Base-by-base conservation (phyloP, 2,329 filamentous ascomycete species). In the Mariannaea elegans region DNA sequence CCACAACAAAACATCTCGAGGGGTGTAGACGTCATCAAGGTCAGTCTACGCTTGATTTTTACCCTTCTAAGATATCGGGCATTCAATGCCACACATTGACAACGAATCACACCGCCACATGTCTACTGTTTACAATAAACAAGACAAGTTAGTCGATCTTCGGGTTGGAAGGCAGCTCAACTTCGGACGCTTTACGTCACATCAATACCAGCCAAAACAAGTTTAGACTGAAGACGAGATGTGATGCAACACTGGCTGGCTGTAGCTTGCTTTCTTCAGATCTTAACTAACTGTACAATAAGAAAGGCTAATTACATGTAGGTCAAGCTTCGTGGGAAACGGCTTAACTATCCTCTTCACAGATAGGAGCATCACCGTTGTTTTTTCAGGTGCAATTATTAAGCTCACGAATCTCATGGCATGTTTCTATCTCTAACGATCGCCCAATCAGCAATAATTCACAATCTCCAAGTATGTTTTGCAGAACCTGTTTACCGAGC, bases 11-110 rank as follows among this genome's bases (percentile, higher is more conserved):
- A 13, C 9, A 42, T 19, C 45, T 21, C 2, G 44, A 41, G 16
- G 51, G 34, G 57, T 29, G 41, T 23, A 64, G 66, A 71, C 68
- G 68, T 71, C 68, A 71, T 71, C 53, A 55, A 63, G 50, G 45
- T 56, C 46, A 14, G 32, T 48, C 48, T 32, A 61, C 65, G 63
- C 68, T 68, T 71, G 68, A 50, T 69, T 69, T 68, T 36, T 42
- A 50, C 49, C 50, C 46, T 56, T 45, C 36, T 29, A 47, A 34
- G 44, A 48, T 7, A 27, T 51, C 34, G 27, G 54, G 5, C 51
- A 34, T 16, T 64, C 57, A 66, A 64, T 63, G 50, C 63, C 13
- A 38, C 16, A 23, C 27, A 19, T 32, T n/a, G 9, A 42, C 32
- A 38, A 36, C 41, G 9, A 42, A 52, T 23, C 24, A 16, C 7